Percentiles rank a stretch among this genome's conserved stretches.
These are phyloP conservation scores for cucumber (Cucumis sativus) DNA, from an alignment of 306 rosid species.

Conservation along the genomic window DNA sequence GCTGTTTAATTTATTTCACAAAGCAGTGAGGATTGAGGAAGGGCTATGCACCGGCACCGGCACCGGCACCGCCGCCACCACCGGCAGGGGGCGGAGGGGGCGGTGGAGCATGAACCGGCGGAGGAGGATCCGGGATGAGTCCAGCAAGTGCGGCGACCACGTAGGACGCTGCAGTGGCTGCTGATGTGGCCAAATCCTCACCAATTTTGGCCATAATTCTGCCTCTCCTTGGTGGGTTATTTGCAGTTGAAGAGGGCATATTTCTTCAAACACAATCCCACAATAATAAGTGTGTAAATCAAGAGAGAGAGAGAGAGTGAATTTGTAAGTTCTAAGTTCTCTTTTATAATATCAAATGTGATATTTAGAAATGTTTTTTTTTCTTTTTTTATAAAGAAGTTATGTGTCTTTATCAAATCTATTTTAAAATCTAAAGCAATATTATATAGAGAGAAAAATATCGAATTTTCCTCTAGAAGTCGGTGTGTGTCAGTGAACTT, in stretches of 20 bases:
- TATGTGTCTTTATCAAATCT: too few relatives aligned
- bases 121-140: background rate
- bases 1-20: background rate
- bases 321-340: background rate
- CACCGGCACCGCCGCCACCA: background rate
- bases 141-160: background rate
- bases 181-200: background rate
- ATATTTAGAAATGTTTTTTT: too few relatives aligned
- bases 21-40: background rate
- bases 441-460: too few relatives aligned
- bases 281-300: too few relatives aligned
- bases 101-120: background rate
- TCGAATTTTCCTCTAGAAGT: too few relatives aligned
- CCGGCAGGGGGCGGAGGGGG: background rate
- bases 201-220: background rate
- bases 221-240: background rate
- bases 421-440: too few relatives aligned
- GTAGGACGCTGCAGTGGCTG: background rate
- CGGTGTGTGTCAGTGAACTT: too few relatives aligned
- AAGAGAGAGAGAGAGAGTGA: background rate
- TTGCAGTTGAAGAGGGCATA: background rate
- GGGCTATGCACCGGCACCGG: background rate
- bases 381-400: too few relatives aligned
- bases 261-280: background rate
- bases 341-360: background rate